Base-by-base conservation (phyloP, 2,329 filamentous ascomycete genomes). In the Verticillium isaacii region DNA sequence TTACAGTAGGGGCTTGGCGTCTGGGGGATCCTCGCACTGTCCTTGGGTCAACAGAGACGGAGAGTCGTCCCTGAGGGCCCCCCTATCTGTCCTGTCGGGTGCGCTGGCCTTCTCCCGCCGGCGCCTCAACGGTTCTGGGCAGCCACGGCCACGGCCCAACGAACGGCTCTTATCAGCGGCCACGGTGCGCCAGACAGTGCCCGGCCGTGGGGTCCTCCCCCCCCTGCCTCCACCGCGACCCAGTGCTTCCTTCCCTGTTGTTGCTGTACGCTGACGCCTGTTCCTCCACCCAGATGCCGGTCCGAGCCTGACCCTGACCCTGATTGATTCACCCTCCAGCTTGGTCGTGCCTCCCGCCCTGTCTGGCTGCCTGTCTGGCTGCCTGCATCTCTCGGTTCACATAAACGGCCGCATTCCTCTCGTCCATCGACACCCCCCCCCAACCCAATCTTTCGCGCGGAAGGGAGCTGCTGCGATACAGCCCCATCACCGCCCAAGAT, bases 401-500 rank as follows among this genome's bases (percentile, higher is more conserved):
- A 63, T 69, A 67, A 59, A 66, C 67, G 71, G 68, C 69, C 71
- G 73, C 70, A 71, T 70, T 71, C 73, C 68, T 69, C 68, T 67
- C 68, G 70, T 68, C 69, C 70, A 66, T 67, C 72, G 65, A 63
- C 63, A 29, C 29, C 29, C 65, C 39, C 66, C 61, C 69, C 61
- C 59, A 65, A 62, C 62, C 59, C 65, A 62, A 65, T 69, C 73
- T 70, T 72, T 70, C 78, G 82, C 7, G 41, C 82, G 79, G 84
- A 82, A 76, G 79, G 85, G 88, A 84, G 89, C 88, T 91, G 88
- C 87, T 88, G 85, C 83, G 78, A 77, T 78, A 84, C 90, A 93
- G 91, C 90, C 89, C 87, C 83, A 83, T 77, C 75, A 78, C 80
- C 82, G 82, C 85, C 83, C 92, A 97, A 87, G 79, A 97, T 97